These are phyloP conservation scores for Marasmius oreades DNA, from an alignment of 1,284 basidiomycete genomes.

Conservation along the genomic window DNA sequence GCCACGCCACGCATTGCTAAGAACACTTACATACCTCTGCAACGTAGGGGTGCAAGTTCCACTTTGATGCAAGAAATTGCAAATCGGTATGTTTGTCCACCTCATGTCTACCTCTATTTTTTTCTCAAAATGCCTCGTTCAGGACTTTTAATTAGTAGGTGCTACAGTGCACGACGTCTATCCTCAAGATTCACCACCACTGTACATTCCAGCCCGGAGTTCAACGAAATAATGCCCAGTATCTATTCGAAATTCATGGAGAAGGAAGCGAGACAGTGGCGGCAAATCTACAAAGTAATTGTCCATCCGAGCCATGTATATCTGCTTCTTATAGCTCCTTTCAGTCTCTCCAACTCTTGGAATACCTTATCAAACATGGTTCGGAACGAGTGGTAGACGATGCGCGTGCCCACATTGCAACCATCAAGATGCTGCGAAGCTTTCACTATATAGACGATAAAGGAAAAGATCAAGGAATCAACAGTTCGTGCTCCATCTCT, in stretches of 20 bases:
- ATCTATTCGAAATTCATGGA: constrained; percentile 96
- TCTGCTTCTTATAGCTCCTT: neutral
- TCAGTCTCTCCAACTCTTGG: constrained; percentile 88
- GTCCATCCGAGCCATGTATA: constrained; percentile 1
- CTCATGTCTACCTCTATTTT: constrained; percentile 10
- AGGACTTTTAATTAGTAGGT: constrained; percentile 93
- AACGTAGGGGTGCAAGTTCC: constrained; percentile 89
- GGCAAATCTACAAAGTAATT: constrained; percentile 95
- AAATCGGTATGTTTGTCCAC: constrained; percentile 65
- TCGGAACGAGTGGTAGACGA: constrained; percentile 98
- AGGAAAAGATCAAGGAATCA: constrained; percentile 98
- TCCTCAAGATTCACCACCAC: neutral
- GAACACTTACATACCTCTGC: neutral
- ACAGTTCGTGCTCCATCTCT: constrained; percentile 57
- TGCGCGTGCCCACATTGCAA: constrained; percentile 90
- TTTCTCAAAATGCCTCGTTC: neutral
- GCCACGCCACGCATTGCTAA: neutral
- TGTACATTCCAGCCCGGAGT: constrained; percentile 71
- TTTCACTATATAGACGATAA: constrained; percentile 99
- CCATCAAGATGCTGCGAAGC: constrained; percentile 95
- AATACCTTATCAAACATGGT: constrained; percentile 98
- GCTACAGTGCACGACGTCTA: neutral
- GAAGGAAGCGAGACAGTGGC: constrained; percentile 97
- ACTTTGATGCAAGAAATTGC: constrained; percentile 99
- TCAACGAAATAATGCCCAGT: constrained; percentile 99